These are phyloP conservation scores for Elaphomyces granulatus DNA, from an alignment of 495 filamentous ascomycete species.

Conservation along the genomic window DNA sequence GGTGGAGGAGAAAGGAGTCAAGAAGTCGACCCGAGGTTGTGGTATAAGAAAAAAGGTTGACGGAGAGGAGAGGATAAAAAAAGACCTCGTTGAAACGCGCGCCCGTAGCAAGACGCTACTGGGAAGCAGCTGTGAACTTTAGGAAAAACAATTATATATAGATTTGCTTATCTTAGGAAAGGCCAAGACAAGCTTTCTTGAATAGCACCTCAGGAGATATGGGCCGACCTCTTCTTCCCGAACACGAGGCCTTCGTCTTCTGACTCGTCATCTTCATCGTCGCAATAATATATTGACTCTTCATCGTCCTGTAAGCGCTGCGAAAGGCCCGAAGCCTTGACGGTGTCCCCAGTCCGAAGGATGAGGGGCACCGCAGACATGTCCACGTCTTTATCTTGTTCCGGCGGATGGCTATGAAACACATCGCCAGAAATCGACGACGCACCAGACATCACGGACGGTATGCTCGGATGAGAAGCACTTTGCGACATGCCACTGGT, in stretches of 20 bases:
- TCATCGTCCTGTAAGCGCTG: slow-evolving; percentile 24
- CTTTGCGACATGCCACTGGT: slow-evolving; percentile 46
- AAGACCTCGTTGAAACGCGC: no score
- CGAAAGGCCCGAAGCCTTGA: slow-evolving; percentile 20
- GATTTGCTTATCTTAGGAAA: no score
- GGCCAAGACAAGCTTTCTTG: no score
- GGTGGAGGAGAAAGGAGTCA: no score
- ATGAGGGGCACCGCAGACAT: slow-evolving; percentile 23
- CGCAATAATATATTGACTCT: slow-evolving; percentile 30
- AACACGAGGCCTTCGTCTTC: slow-evolving; percentile 38
- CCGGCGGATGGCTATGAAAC: slow-evolving; percentile 10
- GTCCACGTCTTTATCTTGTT: slow-evolving; percentile 18
- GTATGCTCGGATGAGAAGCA: slow-evolving; percentile 60
- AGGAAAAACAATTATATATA: no score
- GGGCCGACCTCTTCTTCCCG: slow-evolving; percentile 25
- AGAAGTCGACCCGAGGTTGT: no score
- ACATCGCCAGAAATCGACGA: slow-evolving; percentile 55
- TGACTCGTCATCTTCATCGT: slow-evolving; percentile 34
- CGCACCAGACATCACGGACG: slow-evolving; percentile 64
- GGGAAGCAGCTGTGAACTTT: no score
- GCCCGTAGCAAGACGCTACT: no score
- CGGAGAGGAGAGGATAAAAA: no score
- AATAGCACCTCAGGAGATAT: no score
- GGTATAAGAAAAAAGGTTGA: no score
- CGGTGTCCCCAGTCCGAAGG: slow-evolving; percentile 32